Conservation (phyloP, 179 eudicot genomes). For the Corrigiola litoralis region DNA sequence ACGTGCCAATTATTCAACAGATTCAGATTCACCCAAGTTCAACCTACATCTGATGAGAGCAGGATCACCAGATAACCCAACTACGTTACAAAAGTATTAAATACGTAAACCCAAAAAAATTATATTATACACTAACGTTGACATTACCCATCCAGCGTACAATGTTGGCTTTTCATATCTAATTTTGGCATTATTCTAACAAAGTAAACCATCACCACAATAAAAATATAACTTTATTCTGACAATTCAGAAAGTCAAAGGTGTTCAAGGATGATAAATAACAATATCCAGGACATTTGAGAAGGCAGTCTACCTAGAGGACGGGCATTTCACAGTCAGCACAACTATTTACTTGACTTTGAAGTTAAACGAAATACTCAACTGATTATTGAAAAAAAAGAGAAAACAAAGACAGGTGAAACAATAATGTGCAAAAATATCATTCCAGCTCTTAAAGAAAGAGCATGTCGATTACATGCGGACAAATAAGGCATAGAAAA, state of each 20-base stretch:
- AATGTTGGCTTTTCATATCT: neutral
- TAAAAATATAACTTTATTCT: neutral
- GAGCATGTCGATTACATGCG: conserved; percentile 9
- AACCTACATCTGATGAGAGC: conserved; percentile 6
- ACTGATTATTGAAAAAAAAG: neutral
- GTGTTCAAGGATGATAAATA: conserved; percentile 4
- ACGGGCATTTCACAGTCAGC: neutral
- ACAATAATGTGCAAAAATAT: neutral
- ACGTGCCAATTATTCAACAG: conserved; percentile 12
- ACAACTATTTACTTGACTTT: neutral
- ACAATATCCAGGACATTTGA: neutral
- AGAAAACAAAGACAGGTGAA: neutral
- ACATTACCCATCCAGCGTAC: conserved; percentile 8
- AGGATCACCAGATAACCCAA: conserved; percentile 21
- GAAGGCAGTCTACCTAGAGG: conserved; percentile 3
- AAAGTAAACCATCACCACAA: conserved; percentile 16
- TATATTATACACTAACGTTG: conserved; percentile 10
- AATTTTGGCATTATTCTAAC: conserved; percentile 5
- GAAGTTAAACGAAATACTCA: neutral
- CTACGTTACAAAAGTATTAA: conserved; percentile 2
- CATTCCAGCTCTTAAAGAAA: neutral
- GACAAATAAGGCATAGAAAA: neutral
- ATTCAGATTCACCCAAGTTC: neutral
- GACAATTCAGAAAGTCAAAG: conserved; percentile 17
- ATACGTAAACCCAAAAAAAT: conserved; percentile 1